Base-by-base conservation (phyloP, 495 filamentous ascomycete genomes). In the Evernia prunastri region DNA sequence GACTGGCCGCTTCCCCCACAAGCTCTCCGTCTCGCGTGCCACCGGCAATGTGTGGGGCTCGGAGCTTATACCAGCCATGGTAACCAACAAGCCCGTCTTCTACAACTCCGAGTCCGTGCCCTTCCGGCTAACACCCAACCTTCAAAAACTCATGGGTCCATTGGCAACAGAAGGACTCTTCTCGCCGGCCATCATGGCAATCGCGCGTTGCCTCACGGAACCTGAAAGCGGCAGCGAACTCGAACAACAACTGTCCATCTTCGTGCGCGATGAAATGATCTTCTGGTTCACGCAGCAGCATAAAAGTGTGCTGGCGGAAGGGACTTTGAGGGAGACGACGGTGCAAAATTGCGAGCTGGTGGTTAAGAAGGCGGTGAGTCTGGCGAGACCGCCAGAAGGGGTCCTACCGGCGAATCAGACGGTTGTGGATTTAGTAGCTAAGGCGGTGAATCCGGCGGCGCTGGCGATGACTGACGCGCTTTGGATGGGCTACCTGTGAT, bases 41-140 rank as follows among this genome's bases (percentile, higher is more conserved):
- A 91, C 89, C 0, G 95, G 95, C 61, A 93, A 95, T 70, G 87
- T 99, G 68, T 97, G 95, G 95, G 93, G 91, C 49, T 90, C 92
- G 9, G 95, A 99, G 71, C 81, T 97, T 49, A 87, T 96, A 70
- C 87, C 92, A 0, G 84, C 82, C 69, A 89, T 97, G 85, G 86
- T 90, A 58, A 81, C 84, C 25, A 80, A 79, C 43, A 89, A 91
- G 73, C 87, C 95, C 0, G 84, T 89, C 76, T 97, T 99, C 86
- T 87, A 90, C 74, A 97, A 97, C 76, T 84, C 86, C 20, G 95
- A 99, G 76, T 85, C 89, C 40, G 93, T 99, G 58, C 92, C 92
- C 33, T 97, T 97, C 89, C 91, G 95, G 56, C 85, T 97, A 60
- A 97, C 94, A 8, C 95, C 95, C 23, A 97, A 97, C 70, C 84